phyloP scores from a whole-genome alignment of 495 filamentous ascomycete species.

The Immersiella caudata region DNA sequence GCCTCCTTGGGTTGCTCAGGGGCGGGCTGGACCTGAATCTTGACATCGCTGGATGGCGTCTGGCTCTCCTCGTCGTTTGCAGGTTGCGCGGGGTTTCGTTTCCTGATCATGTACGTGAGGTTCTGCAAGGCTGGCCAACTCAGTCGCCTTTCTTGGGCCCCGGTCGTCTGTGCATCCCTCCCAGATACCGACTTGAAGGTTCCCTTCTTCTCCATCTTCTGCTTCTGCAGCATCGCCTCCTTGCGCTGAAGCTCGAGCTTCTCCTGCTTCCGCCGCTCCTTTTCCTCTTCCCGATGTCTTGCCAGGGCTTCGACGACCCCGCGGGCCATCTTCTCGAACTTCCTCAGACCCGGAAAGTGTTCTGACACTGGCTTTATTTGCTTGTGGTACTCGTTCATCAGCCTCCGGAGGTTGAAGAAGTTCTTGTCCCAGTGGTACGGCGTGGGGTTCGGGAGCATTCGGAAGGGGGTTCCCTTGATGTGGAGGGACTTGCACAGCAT shows the following conservation, averaged over 20 bases:
- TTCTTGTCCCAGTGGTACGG: conserved; percentile 50
- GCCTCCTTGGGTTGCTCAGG: background rate
- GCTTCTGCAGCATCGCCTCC: background rate
- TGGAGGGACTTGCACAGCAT: conserved; percentile 54
- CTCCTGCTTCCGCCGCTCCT: conserved; percentile 19
- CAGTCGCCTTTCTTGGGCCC: background rate
- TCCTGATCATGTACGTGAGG: background rate
- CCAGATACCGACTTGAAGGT: background rate
- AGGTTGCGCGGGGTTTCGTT: background rate
- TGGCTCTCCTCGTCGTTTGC: conserved; percentile 14
- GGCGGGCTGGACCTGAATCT: background rate
- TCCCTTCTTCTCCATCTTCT: background rate
- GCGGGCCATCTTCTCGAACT: conserved; percentile 12
- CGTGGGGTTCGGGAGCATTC: conserved; percentile 55
- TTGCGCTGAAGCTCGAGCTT: conserved; percentile 17
- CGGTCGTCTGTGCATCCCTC: background rate
- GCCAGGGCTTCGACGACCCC: conserved; percentile 19
- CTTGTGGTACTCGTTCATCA: conserved; percentile 39
- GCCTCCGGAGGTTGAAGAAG: conserved; percentile 39
- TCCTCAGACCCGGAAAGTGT: conserved; percentile 7
- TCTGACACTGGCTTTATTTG: conserved; percentile 23
- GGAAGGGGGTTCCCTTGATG: conserved; percentile 44
- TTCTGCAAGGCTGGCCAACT: background rate
- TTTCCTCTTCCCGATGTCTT: conserved; percentile 6
- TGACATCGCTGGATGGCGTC: background rate